A percentile compares a stretch with the other conserved stretches of the same genome.
phyloP scores from a whole-genome alignment of 306 rosid species.

The Abrus pulchellus region DNA sequence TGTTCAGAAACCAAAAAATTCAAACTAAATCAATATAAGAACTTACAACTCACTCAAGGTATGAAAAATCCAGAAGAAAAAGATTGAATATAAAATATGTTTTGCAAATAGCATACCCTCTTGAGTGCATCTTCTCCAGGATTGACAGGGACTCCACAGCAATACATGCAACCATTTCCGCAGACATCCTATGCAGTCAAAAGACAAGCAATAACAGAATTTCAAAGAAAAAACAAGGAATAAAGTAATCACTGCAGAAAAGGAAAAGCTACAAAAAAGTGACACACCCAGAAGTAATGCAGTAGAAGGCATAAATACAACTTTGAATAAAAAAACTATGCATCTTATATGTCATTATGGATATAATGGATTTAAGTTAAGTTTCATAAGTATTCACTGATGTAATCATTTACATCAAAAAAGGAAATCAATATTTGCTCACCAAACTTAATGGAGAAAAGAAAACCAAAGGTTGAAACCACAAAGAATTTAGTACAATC shows the following conservation, averaged over 20 bases:
- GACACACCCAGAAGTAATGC: not conserved
- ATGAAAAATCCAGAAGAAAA: slow-evolving; percentile 16
- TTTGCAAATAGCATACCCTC: slow-evolving; percentile 70
- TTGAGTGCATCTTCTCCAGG: slow-evolving; percentile 90
- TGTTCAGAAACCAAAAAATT: slow-evolving; percentile 19
- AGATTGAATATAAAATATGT: not conserved
- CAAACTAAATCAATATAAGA: not conserved
- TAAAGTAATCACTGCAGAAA: not conserved
- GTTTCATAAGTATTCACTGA: not conserved
- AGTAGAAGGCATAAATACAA: slow-evolving; percentile 4
- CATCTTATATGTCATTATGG: not conserved
- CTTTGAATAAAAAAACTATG: not conserved
- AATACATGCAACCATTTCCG: slow-evolving; percentile 95
- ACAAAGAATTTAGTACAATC: slow-evolving; percentile 15
- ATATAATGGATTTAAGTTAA: slow-evolving; percentile 11
- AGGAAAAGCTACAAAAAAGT: not conserved
- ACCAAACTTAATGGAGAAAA: not conserved
- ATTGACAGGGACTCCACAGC: slow-evolving; percentile 95
- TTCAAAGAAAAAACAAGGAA: slow-evolving; percentile 30
- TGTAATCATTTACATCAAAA: slow-evolving; percentile 12
- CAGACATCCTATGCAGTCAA: slow-evolving; percentile 72
- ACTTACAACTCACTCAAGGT: not conserved
- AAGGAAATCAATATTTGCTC: slow-evolving; percentile 15
- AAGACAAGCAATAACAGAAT: slow-evolving; percentile 11
- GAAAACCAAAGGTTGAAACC: not conserved